These are phyloP conservation scores for Chrysopogon serrulatus DNA, from an alignment of 176 grass and related monocot genomes.

Conservation along the genomic window DNA sequence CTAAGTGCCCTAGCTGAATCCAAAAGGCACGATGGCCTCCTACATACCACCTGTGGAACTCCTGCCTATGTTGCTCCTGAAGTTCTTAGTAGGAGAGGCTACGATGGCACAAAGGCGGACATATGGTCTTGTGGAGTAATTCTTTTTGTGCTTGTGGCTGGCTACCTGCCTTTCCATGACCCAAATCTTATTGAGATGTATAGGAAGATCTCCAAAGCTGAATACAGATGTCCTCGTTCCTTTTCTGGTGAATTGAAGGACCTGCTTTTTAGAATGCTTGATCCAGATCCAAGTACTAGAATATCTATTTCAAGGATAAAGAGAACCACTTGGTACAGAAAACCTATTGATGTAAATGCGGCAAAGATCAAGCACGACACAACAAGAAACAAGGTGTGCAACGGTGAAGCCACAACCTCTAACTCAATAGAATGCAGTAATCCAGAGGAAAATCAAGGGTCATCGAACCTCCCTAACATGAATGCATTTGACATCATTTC, in stretches of 20 bases:
- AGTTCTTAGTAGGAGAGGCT: conserved; percentile 47
- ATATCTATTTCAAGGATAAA: conserved; percentile 39
- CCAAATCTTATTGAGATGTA: conserved; percentile 42
- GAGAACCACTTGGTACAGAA: conserved; percentile 38
- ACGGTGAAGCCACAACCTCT: conserved; percentile 21
- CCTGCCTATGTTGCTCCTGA: conserved; percentile 57
- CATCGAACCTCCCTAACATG: conserved; percentile 34
- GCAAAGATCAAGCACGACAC: conserved; percentile 20
- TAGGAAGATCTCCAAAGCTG: conserved; percentile 40
- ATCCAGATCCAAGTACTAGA: conserved; percentile 40
- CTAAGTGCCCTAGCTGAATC: conserved; percentile 47
- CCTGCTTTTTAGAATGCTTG: conserved; percentile 37
- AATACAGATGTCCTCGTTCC: conserved; percentile 36
- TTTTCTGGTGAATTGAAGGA: conserved; percentile 40
- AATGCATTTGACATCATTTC: conserved; percentile 77
- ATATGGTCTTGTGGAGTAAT: conserved; percentile 56
- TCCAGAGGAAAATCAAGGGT: conserved; percentile 1
- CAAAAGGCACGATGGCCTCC: conserved; percentile 41
- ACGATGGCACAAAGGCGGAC: conserved; percentile 39
- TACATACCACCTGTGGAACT: conserved; percentile 49
- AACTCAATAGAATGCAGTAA: conserved; percentile 16
- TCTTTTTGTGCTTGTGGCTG: conserved; percentile 51
- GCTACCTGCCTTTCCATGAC: conserved; percentile 46
- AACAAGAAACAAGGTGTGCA: conserved; percentile 13
- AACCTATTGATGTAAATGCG: conserved; percentile 1